phyloP scores from a whole-genome alignment of 371 early-diverging fungal species.

The Sporodiniella umbellata region DNA sequence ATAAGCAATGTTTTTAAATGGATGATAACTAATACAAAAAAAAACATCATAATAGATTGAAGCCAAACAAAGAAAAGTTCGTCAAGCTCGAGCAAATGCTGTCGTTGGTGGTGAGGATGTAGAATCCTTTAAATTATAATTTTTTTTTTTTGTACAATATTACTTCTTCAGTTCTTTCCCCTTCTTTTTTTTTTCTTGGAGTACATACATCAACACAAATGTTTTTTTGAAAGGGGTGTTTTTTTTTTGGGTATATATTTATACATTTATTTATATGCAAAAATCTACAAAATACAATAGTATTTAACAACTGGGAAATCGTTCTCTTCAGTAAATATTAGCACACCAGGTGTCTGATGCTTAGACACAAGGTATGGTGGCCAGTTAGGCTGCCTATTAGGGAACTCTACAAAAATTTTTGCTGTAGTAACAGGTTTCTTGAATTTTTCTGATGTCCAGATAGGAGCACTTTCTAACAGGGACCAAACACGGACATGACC shows the following conservation, averaged over 20 bases:
- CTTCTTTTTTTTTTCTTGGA: neutral
- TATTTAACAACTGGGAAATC: neutral
- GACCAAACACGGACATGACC: constrained; percentile 29
- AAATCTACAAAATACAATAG: neutral
- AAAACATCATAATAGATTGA: constrained; percentile 42
- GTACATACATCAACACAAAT: no score
- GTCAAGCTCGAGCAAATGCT: constrained; percentile 49
- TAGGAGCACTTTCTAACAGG: constrained; percentile 8
- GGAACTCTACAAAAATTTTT: constrained; percentile 11
- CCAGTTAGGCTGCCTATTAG: neutral
- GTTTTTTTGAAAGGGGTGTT: no score
- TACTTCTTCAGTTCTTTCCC: neutral
- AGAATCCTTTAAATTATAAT: neutral
- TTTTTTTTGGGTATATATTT: neutral
- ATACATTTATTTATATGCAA: neutral
- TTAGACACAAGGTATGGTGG: neutral
- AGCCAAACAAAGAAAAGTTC: constrained; percentile 64
- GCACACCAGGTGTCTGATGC: neutral
- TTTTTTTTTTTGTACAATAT: neutral
- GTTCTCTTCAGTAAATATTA: neutral
- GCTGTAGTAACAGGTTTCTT: constrained; percentile 15
- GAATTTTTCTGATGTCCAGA: constrained; percentile 21
- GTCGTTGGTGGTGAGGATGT: neutral
- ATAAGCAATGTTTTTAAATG: neutral
- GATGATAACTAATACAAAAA: no score